Conservation (phyloP, 2,329 filamentous ascomycete genomes). For the Scytalidium lignicola region DNA sequence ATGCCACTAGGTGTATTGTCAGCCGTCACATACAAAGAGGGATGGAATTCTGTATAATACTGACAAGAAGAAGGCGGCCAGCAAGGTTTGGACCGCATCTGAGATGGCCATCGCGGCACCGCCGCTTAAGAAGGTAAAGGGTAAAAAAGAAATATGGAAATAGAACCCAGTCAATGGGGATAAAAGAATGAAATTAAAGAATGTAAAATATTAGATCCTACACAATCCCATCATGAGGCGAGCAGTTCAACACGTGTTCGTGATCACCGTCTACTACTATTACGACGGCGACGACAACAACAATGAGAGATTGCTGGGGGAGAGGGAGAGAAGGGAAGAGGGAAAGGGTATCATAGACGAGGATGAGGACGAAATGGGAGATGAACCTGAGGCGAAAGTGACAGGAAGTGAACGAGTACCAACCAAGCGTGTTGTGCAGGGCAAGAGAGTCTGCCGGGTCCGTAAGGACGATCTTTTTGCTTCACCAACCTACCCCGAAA, state of each 20-base stretch:
- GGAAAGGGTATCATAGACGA: constrained; percentile 3
- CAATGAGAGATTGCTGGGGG: constrained; percentile 8
- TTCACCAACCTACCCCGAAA: constrained; percentile 5
- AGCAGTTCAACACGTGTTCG: constrained; percentile 16
- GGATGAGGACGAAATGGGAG: constrained; percentile 1
- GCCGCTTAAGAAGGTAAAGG: constrained; percentile 9
- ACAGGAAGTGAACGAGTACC: neutral
- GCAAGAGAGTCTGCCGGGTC: neutral
- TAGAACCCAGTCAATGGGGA: constrained; percentile 27
- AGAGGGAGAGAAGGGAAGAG: constrained; percentile 5
- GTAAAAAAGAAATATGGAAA: constrained; percentile 17
- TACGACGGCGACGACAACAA: constrained; percentile 18
- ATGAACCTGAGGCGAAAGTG: neutral
- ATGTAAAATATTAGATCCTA: constrained; percentile 19
- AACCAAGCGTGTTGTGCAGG: neutral
- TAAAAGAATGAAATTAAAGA: constrained; percentile 1
- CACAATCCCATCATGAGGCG: constrained; percentile 17
- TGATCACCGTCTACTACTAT: constrained; percentile 14
- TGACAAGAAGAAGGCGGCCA: constrained; percentile 29
- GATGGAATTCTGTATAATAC: constrained; percentile 7
- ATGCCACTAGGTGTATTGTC: constrained; percentile 23
- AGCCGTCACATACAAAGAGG: neutral
- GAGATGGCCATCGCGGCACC: constrained; percentile 23
- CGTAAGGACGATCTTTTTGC: constrained; percentile 2
- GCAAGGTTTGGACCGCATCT: constrained; percentile 25